These are phyloP conservation scores for Emericellopsis cladophorae DNA, from an alignment of 2,329 filamentous ascomycete species.

Conservation along the genomic window DNA sequence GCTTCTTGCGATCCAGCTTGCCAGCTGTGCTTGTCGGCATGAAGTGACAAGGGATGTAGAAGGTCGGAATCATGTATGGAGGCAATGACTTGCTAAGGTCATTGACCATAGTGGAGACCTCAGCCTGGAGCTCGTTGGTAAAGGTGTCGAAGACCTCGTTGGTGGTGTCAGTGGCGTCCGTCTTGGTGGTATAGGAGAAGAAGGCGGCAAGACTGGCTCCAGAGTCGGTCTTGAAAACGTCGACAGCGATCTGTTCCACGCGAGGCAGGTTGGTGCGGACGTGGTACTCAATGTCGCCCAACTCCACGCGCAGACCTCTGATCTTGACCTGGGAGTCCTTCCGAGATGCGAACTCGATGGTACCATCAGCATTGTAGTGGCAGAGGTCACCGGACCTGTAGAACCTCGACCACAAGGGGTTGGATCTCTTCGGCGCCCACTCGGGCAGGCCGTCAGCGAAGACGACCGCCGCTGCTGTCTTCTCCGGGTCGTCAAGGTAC, in stretches of 20 bases:
- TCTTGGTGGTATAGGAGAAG: conserved; percentile 1
- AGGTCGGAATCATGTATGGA: conserved; percentile 8
- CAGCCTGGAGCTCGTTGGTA: conserved; percentile 3
- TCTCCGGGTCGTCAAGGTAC: conserved; percentile 25
- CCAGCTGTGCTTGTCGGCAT: conserved; percentile 8
- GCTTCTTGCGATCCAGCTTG: conserved; percentile 3
- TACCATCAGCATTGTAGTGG: conserved; percentile 1
- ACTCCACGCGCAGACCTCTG: conserved; percentile 2
- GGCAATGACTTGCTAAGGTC: conserved; percentile 5
- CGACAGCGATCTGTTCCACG: conserved; percentile 1
- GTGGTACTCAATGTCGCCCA: conserved; percentile 2
- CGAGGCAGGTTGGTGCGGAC: not conserved
- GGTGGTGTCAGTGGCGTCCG: too few species aligned
- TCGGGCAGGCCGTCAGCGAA: conserved; percentile 10
- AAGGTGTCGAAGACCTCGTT: conserved; percentile 4
- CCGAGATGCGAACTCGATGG: conserved; percentile 1
- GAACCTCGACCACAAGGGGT: not conserved
- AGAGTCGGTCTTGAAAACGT: not conserved
- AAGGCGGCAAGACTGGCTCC: not conserved
- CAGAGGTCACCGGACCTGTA: conserved; percentile 2
- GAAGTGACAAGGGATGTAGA: conserved; percentile 7
- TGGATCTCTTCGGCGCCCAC: conserved; percentile 3
- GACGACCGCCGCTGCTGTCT: conserved; percentile 11
- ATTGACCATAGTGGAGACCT: conserved; percentile 6
- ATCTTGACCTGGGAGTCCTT: conserved; percentile 4